Conservation (phyloP, 306 rosid genomes). For the Inga leiocalycina region DNA sequence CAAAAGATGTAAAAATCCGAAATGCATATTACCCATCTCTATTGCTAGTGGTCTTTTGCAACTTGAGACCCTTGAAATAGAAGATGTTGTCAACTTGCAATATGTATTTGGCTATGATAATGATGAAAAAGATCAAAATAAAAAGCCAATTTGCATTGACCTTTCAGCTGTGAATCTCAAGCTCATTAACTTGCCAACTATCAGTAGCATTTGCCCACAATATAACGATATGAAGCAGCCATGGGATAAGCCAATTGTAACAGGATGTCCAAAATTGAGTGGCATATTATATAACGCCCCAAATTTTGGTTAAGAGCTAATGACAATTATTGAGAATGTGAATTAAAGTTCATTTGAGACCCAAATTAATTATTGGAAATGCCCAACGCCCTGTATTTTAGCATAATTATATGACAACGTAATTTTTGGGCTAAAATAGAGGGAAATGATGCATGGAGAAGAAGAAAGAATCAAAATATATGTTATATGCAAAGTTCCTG, state of each 20-base stretch:
- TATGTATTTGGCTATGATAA: not conserved
- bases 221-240: not conserved
- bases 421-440: no score
- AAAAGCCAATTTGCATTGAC: not conserved
- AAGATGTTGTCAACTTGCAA: not conserved
- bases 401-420: no score
- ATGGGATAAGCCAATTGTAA: not conserved
- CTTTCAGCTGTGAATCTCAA: not conserved
- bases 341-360: no score
- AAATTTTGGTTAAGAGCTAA: no score
- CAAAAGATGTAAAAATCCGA: not conserved
- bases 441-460: no score
- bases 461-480: no score
- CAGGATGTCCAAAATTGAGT: not conserved
- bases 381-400: no score
- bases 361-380: no score
- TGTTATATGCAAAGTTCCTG: no score
- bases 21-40: not conserved
- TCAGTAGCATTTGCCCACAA: not conserved
- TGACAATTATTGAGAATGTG: no score
- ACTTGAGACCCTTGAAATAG: not conserved
- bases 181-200: not conserved
- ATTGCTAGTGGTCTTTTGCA: not conserved
- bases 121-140: not conserved
- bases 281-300: no score